A percentile compares a stretch with the other conserved stretches of the same genome.
These are phyloP conservation scores for Pleurozium schreberi DNA, from an alignment of 225 moss, liverwort and hornwort genomes.

Conservation along the genomic window DNA sequence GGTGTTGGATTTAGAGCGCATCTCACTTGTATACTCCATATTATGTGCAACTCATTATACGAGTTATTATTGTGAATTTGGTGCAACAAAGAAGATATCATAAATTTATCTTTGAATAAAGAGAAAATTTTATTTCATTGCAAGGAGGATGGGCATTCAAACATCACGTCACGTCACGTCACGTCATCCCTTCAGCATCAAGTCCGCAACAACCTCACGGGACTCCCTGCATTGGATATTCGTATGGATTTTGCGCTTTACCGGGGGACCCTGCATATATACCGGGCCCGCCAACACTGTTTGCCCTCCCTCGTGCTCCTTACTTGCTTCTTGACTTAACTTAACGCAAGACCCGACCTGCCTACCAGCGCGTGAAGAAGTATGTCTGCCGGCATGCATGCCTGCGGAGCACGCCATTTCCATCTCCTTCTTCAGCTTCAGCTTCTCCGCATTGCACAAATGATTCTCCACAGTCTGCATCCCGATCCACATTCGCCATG, in stretches of 20 bases:
- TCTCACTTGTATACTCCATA: too few species aligned
- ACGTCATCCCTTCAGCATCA: too few species aligned
- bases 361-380: neutral
- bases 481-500: neutral
- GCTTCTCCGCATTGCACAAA: neutral
- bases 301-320: neutral
- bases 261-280: neutral
- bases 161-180: too few species aligned
- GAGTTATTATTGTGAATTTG: too few species aligned
- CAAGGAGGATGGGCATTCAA: too few species aligned
- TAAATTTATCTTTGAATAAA: too few species aligned
- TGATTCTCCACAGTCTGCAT: neutral
- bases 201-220: too few species aligned
- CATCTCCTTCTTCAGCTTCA: neutral
- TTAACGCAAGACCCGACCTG: neutral
- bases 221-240: neutral
- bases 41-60: too few species aligned
- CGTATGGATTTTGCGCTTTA: neutral
- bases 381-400: neutral
- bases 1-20: too few species aligned
- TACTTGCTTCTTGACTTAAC: neutral
- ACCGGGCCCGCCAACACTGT: neutral
- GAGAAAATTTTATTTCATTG: too few species aligned
- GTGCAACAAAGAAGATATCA: too few species aligned
- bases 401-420: neutral